Evolutionary conservation across 2,329 filamentous ascomycete species (phyloP).

Genomic region (Neopestalotiopsis rosae): DNA sequence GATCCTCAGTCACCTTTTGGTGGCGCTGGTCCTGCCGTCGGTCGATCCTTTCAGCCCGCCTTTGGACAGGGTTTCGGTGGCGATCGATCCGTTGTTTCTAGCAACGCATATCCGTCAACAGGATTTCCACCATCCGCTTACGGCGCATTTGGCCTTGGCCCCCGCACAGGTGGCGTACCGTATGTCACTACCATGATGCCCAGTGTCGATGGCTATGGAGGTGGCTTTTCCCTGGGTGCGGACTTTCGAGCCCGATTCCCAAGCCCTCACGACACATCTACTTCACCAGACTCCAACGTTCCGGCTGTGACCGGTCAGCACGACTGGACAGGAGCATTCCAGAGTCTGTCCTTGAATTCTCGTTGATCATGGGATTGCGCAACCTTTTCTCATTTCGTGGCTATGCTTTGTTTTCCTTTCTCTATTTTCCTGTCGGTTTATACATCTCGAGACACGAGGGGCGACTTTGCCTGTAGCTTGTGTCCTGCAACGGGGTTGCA

Average conservation of each 20-base stretch:
- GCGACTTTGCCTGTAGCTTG: slow-evolving; percentile 17
- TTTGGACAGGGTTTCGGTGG: slow-evolving; percentile 47
- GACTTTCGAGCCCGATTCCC: slow-evolving; percentile 48
- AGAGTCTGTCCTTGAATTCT: slow-evolving; percentile 74
- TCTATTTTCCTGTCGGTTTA: slow-evolving; percentile 26
- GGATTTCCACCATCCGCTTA: slow-evolving; percentile 50
- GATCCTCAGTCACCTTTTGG: slow-evolving; percentile 45
- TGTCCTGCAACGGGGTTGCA: slow-evolving; percentile 14
- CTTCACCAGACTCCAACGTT: slow-evolving; percentile 38
- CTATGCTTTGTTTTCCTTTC: slow-evolving; percentile 34
- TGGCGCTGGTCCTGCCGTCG: slow-evolving; percentile 38
- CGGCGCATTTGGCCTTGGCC: slow-evolving; percentile 46
- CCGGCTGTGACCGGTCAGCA: slow-evolving; percentile 48
- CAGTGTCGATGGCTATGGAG: slow-evolving; percentile 46
- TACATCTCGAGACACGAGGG: slow-evolving; percentile 16
- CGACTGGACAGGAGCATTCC: slow-evolving; percentile 70
- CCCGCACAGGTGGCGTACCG: slow-evolving; percentile 41
- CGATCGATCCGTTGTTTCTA: slow-evolving; percentile 47
- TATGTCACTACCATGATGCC: slow-evolving; percentile 47
- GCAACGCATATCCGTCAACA: slow-evolving; percentile 43
- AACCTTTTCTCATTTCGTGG: not conserved
- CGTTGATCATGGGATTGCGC: slow-evolving; percentile 40
- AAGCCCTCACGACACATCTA: slow-evolving; percentile 37
- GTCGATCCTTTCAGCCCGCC: slow-evolving; percentile 47
- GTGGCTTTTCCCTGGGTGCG: slow-evolving; percentile 44